A percentile compares a stretch with the other conserved stretches of the same genome.
These are phyloP conservation scores for Cryptococcus hybrid DNA, from an alignment of 1,284 basidiomycete genomes.

Conservation along the genomic window DNA sequence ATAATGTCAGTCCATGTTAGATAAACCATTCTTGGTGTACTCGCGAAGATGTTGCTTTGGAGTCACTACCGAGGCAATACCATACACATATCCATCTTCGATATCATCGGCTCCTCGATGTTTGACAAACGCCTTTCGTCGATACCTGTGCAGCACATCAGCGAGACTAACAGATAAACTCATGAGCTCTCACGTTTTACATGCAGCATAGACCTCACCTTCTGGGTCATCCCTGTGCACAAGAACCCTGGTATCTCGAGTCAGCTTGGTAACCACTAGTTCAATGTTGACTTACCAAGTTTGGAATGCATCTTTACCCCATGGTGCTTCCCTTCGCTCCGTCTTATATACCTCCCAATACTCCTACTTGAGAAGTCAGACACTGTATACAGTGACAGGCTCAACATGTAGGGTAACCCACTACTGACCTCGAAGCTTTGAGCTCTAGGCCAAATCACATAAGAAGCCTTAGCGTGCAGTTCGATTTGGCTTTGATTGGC, in stretches of 20 bases:
- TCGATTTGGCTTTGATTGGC: too few relatives aligned
- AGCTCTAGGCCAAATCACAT: too few relatives aligned
- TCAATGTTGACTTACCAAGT: too few relatives aligned
- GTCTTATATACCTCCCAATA: too few relatives aligned
- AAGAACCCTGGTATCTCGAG: slow-evolving; percentile 16
- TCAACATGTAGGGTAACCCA: too few relatives aligned
- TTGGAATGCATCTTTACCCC: too few relatives aligned
- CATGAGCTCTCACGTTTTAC: slow-evolving; percentile 24
- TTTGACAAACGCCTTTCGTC: slow-evolving; percentile 21
- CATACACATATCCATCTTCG: slow-evolving; percentile 22
- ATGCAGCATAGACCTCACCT: slow-evolving; percentile 30
- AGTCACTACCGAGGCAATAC: slow-evolving; percentile 37
- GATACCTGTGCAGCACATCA: slow-evolving; percentile 16
- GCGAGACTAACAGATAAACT: neutral
- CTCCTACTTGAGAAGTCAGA: too few relatives aligned
- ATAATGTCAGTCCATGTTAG: neutral
- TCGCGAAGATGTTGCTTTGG: slow-evolving; percentile 25
- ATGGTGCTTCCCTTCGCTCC: too few relatives aligned
- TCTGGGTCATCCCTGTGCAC: slow-evolving; percentile 20
- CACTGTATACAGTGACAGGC: too few relatives aligned
- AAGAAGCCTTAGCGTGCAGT: too few relatives aligned
- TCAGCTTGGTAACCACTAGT: too few relatives aligned
- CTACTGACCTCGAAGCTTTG: too few relatives aligned
- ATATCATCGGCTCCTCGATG: slow-evolving; percentile 17
- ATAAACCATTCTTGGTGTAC: neutral